Percentiles rank a stretch among this genome's conserved stretches.
Conservation (phyloP, 257 asterid genomes). For the Solanum medicagineum region DNA sequence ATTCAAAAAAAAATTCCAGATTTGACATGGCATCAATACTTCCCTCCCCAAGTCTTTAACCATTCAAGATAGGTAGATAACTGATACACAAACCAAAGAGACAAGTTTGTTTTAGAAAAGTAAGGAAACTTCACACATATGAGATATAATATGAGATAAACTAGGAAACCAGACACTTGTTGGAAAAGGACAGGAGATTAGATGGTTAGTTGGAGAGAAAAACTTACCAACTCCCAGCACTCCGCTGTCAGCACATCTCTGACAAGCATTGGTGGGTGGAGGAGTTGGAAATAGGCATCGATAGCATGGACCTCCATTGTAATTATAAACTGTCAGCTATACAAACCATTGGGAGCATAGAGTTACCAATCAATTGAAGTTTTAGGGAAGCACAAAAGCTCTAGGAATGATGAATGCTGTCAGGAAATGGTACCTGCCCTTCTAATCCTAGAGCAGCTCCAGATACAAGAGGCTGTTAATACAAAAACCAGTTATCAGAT, state of each 20-base stretch:
- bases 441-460: constrained; percentile 98
- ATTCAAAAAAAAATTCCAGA: neutral
- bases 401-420: neutral
- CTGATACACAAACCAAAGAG: neutral
- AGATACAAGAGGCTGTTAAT: constrained; percentile 74
- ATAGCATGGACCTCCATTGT: constrained; percentile 87
- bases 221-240: constrained; percentile 92
- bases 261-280: constrained; percentile 93
- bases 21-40: neutral
- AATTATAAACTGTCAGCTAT: constrained; percentile 90
- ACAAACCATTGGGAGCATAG: neutral
- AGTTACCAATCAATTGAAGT: neutral
- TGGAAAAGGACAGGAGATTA: neutral
- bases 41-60: neutral
- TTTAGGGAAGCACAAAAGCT: neutral
- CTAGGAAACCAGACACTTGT: neutral
- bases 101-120: neutral
- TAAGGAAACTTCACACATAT: neutral
- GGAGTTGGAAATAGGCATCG: constrained; percentile 95
- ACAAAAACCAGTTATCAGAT: constrained; percentile 8
- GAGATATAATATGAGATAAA: neutral
- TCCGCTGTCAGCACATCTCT: constrained; percentile 91
- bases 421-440: constrained; percentile 65
- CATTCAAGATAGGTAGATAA: neutral
- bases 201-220: neutral